phyloP scores from a whole-genome alignment of 148 eudicot species.

The Polygonum maritimum region DNA sequence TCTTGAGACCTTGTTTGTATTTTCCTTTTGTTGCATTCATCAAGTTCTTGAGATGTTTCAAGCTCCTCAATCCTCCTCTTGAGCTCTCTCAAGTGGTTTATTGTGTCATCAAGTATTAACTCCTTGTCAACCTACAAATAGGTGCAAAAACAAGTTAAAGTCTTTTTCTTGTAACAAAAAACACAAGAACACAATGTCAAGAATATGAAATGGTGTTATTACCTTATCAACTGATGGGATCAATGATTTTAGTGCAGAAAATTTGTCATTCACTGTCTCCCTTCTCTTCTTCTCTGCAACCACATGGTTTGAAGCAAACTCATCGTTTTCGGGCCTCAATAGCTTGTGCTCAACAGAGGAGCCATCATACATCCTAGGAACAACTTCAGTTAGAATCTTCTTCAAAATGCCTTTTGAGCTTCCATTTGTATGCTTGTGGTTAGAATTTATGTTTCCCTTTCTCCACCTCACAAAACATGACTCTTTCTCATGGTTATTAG shows the following conservation, averaged over 20 bases:
- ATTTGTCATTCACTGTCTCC: constrained; percentile 45
- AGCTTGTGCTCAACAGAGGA: constrained; percentile 10
- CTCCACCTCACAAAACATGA: constrained; percentile 56
- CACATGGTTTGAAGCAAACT: constrained; percentile 27
- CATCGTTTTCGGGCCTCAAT: constrained; percentile 27
- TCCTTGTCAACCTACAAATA: constrained; percentile 55
- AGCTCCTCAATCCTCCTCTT: constrained; percentile 44
- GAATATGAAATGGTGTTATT: constrained; percentile 7
- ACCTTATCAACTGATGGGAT: constrained; percentile 69
- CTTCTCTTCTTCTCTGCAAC: constrained; percentile 50
- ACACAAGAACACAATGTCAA: constrained; percentile 11
- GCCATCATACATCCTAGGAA: constrained; percentile 38
- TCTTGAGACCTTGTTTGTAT: constrained; percentile 19
- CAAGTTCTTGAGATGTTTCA: constrained; percentile 49
- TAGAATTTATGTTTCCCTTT: constrained; percentile 13
- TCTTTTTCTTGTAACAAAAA: too few relatives aligned
- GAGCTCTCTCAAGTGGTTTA: constrained; percentile 45
- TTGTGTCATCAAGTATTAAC: constrained; percentile 69
- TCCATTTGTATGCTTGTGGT: constrained; percentile 13
- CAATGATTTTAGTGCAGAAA: constrained; percentile 43
- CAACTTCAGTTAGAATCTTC: constrained; percentile 57
- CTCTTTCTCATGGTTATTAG: constrained; percentile 17
- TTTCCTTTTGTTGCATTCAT: constrained; percentile 27
- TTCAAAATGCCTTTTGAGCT: constrained; percentile 45
- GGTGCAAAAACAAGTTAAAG: neutral